Base-by-base conservation (phyloP, 1,284 basidiomycete genomes). In the Coriolopsis trogii region DNA sequence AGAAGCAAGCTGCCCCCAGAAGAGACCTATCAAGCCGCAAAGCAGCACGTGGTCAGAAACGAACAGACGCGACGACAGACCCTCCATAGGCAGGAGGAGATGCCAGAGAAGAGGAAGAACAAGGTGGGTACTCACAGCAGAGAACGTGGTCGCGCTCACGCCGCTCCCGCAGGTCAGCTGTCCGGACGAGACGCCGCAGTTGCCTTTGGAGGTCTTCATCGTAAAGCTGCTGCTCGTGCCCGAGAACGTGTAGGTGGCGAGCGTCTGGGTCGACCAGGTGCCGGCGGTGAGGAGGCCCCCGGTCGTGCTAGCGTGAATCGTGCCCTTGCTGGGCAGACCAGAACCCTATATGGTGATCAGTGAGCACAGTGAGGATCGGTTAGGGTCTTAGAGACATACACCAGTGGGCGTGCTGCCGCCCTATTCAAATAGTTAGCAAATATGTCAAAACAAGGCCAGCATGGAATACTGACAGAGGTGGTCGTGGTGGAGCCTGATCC, bases 1-100 rank as follows among this genome's bases (percentile, higher is more conserved):
- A 85, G 68, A 4, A 84, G 70, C 25, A 82, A 59, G 42, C 68
- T 67, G 34, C 74, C 61, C 2, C 80, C 79, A 20, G 79, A 81
- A 41, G 72, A 62, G 10, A 78, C 74, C 78, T 82, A 52, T 23
- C 30, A n/a, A n/a, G 20, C 18, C 12, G n/a, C n/a, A 28, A 12
- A 9, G 46, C 36, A 48, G 16, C 13, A 21, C 23, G 13, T 25
- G 28, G 33, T 34, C 6, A 13, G 7, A 16, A n/a, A n/a, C n/a
- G n/a, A n/a, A n/a, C n/a, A n/a, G n/a, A n/a, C n/a, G n/a, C n/a
- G n/a, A n/a, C n/a, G n/a, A n/a, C n/a, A n/a, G n/a, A n/a, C n/a
- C n/a, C n/a, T n/a, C n/a, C n/a, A n/a, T n/a, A n/a, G n/a, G n/a
- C n/a, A n/a, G n/a, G n/a, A n/a, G n/a, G n/a, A n/a, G n/a, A n/a